Conservation (phyloP, 257 asterid genomes). For the Jaltomata sinuosa region DNA sequence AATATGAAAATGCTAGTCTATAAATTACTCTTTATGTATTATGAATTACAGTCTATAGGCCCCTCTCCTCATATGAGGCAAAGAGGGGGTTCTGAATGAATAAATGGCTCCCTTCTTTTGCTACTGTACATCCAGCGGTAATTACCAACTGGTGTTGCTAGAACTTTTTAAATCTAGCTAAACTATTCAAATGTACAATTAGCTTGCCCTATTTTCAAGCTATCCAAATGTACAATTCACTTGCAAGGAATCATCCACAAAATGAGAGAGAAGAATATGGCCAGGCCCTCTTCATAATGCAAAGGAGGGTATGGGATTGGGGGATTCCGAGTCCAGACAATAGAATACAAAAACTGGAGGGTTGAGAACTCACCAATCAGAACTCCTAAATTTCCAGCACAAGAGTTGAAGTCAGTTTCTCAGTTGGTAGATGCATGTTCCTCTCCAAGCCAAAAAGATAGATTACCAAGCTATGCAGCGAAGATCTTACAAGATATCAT, state of each 20-base stretch:
- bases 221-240: background rate
- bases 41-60: background rate
- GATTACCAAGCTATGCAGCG: background rate
- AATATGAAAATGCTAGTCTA: background rate
- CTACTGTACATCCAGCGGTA: background rate
- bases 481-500: conserved; percentile 7
- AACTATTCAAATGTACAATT: background rate
- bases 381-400: conserved; percentile 13
- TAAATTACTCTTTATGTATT: background rate
- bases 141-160: background rate
- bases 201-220: background rate
- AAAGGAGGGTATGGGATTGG: background rate
- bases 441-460: background rate
- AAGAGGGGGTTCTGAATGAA: background rate
- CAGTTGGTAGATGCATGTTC: conserved; percentile 1
- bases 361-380: conserved; percentile 11
- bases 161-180: background rate
- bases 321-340: background rate
- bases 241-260: background rate
- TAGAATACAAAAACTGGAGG: background rate
- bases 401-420: background rate
- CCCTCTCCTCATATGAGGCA: background rate
- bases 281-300: background rate
- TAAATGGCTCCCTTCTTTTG: background rate
- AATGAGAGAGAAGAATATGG: background rate